A percentile compares a stretch with the other conserved stretches of the same genome.
phyloP scores from a whole-genome alignment of 768 basidiomycete species.

The Cystobasidium ongulense region DNA sequence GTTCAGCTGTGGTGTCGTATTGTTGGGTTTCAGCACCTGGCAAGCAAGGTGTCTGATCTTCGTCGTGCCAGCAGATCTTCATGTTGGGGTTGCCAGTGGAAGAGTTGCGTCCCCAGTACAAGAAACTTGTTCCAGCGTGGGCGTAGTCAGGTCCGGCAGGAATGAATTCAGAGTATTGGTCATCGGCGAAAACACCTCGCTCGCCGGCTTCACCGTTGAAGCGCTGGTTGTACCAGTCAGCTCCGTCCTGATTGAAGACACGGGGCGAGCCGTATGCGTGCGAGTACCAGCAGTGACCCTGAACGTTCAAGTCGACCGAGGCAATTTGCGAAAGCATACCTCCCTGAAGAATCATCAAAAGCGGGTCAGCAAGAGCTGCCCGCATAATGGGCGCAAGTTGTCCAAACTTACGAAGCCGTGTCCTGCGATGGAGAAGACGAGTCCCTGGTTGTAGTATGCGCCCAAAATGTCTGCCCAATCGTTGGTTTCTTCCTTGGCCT shows the following conservation, averaged over 20 bases:
- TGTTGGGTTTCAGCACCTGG: background rate
- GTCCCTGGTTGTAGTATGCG: conserved; percentile 19
- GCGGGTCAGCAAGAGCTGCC: too few relatives aligned
- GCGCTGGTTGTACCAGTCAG: conserved; percentile 22
- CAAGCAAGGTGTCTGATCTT: background rate
- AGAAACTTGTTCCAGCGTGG: conserved; percentile 32
- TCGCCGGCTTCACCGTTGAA: conserved; percentile 37
- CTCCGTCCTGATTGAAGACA: conserved; percentile 29
- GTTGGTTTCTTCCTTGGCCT: conserved; percentile 30
- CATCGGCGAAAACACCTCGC: conserved; percentile 32
- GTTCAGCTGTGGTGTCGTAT: background rate
- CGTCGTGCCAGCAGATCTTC: conserved; percentile 33
- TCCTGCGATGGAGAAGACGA: conserved; percentile 32
- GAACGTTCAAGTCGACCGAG: conserved; percentile 31
- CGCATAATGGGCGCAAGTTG: too few relatives aligned
- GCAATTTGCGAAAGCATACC: conserved; percentile 33
- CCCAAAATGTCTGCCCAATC: conserved; percentile 5
- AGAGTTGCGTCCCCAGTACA: conserved; percentile 29
- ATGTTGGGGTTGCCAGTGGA: conserved; percentile 27
- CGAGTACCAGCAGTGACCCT: conserved; percentile 18
- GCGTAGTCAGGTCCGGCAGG: conserved; percentile 30
- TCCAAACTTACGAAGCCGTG: conserved; percentile 30
- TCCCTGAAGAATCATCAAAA: background rate
- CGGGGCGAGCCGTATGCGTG: conserved; percentile 27
- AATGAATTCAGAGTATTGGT: conserved; percentile 28